A percentile compares a stretch with the other conserved stretches of the same genome.
phyloP scores from a whole-genome alignment of 495 filamentous ascomycete species.

The Monascus purpureus region DNA sequence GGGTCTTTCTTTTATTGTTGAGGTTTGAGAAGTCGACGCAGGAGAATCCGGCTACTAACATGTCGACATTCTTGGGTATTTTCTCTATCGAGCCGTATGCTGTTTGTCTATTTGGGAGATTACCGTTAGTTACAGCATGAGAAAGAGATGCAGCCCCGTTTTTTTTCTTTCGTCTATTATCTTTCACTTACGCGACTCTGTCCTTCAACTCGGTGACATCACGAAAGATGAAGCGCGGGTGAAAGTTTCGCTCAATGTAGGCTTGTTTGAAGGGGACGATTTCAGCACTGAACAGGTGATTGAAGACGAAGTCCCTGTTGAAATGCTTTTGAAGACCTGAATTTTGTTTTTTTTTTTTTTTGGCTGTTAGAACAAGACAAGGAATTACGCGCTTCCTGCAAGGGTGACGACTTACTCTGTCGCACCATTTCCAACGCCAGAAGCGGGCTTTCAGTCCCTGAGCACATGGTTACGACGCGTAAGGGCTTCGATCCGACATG shows the following conservation, averaged over 20 bases:
- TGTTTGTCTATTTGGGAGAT: conserved; percentile 43
- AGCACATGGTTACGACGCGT: conserved; percentile 64
- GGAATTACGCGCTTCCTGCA: too few relatives aligned
- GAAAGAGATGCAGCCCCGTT: too few relatives aligned
- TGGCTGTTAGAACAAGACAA: too few relatives aligned
- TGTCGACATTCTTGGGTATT: conserved; percentile 48
- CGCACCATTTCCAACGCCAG: conserved; percentile 45
- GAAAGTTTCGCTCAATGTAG: conserved; percentile 66
- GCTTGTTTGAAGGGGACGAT: conserved; percentile 67
- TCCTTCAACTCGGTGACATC: conserved; percentile 51
- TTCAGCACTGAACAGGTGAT: conserved; percentile 67
- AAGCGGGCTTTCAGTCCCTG: conserved; percentile 69
- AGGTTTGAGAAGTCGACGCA: conserved; percentile 57
- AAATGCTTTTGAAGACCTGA: conserved; percentile 17
- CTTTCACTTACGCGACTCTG: conserved; percentile 42
- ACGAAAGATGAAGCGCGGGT: conserved; percentile 47
- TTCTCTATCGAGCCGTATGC: conserved; percentile 47
- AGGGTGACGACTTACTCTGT: conserved; percentile 23
- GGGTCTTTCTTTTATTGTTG: conserved; percentile 21
- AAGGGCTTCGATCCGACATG: conserved; percentile 30
- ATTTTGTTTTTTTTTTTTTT: conserved; percentile 2
- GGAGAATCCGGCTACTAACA: conserved; percentile 62
- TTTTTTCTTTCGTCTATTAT: too few relatives aligned
- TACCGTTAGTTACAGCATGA: too few relatives aligned
- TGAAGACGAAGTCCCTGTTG: conserved; percentile 24